Evolutionary conservation across 1,284 basidiomycete genomes (phyloP).

Genomic region (Cronartium quercuum): DNA sequence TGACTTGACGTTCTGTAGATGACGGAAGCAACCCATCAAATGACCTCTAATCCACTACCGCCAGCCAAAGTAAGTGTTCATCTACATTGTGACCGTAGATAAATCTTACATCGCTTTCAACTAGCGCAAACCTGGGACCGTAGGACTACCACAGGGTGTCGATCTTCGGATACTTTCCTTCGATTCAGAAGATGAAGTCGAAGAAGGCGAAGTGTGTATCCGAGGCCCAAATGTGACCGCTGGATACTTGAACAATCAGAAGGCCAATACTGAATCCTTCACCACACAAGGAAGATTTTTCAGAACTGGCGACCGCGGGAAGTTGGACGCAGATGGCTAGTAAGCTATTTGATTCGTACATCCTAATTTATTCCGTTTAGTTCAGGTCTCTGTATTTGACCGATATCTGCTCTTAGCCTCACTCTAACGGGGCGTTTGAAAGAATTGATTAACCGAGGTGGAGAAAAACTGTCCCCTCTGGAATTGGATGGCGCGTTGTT

Average conservation of each 20-base stretch:
- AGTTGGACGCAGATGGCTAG: conserved; percentile 58
- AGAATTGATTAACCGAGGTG: conserved; percentile 53
- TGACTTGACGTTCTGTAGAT: conserved; percentile 18
- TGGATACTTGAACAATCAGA: conserved; percentile 53
- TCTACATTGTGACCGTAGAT: not conserved
- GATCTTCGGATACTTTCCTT: conserved; percentile 51
- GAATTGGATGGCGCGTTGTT: conserved; percentile 57
- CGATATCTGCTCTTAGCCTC: not conserved
- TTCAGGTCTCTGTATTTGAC: conserved; percentile 54
- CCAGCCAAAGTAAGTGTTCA: conserved; percentile 40
- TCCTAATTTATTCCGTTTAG: conserved; percentile 56
- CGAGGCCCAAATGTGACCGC: conserved; percentile 53
- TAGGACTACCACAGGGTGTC: conserved; percentile 53
- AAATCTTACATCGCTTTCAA: not conserved
- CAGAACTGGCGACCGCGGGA: conserved; percentile 62
- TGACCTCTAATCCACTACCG: conserved; percentile 50
- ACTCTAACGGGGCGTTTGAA: conserved; percentile 48
- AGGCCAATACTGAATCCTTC: conserved; percentile 50
- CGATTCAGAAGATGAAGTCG: conserved; percentile 49
- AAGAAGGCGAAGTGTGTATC: conserved; percentile 53
- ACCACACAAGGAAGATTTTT: conserved; percentile 52
- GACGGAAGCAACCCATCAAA: conserved; percentile 53
- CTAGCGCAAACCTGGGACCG: conserved; percentile 52
- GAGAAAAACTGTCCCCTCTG: conserved; percentile 64
- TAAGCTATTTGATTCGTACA: not conserved